phyloP scores from a whole-genome alignment of 495 filamentous ascomycete genomes.

The Neurospora sp. region DNA sequence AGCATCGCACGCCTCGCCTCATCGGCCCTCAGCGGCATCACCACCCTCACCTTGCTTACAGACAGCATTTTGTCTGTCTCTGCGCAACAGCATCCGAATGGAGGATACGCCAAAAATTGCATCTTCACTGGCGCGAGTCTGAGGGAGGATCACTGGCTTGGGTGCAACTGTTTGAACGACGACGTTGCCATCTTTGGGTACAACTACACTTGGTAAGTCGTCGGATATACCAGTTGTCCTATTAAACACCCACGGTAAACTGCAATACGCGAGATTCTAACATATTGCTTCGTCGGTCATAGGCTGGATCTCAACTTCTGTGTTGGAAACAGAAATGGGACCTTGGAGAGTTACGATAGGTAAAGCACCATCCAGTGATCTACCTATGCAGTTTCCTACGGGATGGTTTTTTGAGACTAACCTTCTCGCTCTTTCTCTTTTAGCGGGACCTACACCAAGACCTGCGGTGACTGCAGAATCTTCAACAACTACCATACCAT shows the following conservation, averaged over 20 bases:
- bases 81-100: not conserved
- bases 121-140: conserved; percentile 7
- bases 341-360: conserved; percentile 8
- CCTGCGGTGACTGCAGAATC: conserved; percentile 9
- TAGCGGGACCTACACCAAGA: conserved; percentile 11
- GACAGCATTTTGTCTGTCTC: not conserved
- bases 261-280: not conserved
- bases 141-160: conserved; percentile 10
- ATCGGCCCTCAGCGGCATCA: not conserved
- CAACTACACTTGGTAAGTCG: conserved; percentile 15
- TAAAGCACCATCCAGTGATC: not conserved
- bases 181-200: conserved; percentile 5
- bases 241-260: no score
- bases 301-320: conserved; percentile 17
- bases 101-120: conserved; percentile 7
- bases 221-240: not conserved
- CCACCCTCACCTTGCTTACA: not conserved
- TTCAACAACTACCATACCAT: conserved; percentile 1
- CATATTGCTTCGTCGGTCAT: not conserved
- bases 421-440: not conserved
- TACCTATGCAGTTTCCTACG: not conserved
- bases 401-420: no score
- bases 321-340: conserved; percentile 10
- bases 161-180: conserved; percentile 11
- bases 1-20: not conserved